phyloP scores from a whole-genome alignment of 1,284 basidiomycete species.

The Naganishia sp. region DNA sequence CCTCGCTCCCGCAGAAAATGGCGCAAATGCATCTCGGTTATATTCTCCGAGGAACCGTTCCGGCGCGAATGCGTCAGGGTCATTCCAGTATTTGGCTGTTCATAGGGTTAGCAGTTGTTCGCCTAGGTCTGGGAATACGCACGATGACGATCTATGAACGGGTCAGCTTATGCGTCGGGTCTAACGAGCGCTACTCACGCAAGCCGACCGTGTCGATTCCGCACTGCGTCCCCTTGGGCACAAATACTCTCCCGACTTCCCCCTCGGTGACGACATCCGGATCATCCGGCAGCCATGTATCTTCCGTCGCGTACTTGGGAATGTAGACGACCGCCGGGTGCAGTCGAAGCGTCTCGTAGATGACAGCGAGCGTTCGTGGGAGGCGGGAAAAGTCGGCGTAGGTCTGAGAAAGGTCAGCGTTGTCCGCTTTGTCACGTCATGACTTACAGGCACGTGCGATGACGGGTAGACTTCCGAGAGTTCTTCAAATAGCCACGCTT shows the following conservation, averaged over 20 bases:
- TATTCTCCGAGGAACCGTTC: conserved; percentile 33
- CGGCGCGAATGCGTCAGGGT: conserved; percentile 28
- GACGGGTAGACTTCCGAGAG: conserved; percentile 57
- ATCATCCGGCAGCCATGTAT: conserved; percentile 40
- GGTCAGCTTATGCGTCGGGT: not conserved
- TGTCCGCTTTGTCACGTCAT: not conserved
- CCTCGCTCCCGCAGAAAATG: conserved; percentile 32
- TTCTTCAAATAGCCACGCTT: conserved; percentile 63
- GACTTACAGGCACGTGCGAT: conserved; percentile 38
- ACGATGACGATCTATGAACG: conserved; percentile 28
- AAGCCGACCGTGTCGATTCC: conserved; percentile 30
- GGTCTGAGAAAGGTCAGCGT: conserved; percentile 46
- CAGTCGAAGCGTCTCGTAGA: conserved; percentile 64
- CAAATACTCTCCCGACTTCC: conserved; percentile 24
- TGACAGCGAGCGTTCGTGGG: conserved; percentile 54
- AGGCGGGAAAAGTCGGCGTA: conserved; percentile 61
- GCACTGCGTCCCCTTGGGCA: conserved; percentile 31
- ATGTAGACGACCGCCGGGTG: conserved; percentile 62
- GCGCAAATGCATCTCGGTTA: conserved; percentile 33
- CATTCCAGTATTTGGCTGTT: conserved; percentile 30
- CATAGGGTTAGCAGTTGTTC: not conserved
- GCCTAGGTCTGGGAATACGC: not conserved
- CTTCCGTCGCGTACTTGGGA: conserved; percentile 50
- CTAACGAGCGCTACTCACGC: conserved; percentile 17
- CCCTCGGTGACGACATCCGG: conserved; percentile 4